phyloP scores from a whole-genome alignment of 1,139 yeast genomes.

The Taphrina sp. region DNA sequence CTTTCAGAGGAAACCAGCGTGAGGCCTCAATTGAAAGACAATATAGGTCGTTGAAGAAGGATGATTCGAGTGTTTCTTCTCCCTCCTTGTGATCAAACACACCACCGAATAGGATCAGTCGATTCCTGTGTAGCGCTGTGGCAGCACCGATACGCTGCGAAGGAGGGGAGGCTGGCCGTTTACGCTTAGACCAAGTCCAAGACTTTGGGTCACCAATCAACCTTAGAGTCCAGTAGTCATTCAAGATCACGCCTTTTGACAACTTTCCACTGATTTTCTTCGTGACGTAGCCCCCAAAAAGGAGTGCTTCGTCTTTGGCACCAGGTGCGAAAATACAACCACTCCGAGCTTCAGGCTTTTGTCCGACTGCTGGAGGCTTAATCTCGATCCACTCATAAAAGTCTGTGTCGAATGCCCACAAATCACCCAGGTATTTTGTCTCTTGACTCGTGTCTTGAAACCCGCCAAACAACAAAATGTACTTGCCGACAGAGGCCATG shows the following conservation, averaged over 20 bases:
- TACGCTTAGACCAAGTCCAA: constrained; percentile 82
- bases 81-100: constrained; percentile 94
- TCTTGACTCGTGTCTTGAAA: constrained; percentile 84
- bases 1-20: constrained; percentile 76
- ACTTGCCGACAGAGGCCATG: constrained; percentile 88
- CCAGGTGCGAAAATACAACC: constrained; percentile 87
- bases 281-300: constrained; percentile 93
- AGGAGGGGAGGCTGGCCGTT: constrained; percentile 75
- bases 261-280: constrained; percentile 85
- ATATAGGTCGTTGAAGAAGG: constrained; percentile 74
- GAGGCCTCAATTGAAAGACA: constrained; percentile 83
- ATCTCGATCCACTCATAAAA: constrained; percentile 88
- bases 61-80: constrained; percentile 83
- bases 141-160: constrained; percentile 93
- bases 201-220: constrained; percentile 78
- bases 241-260: constrained; percentile 88
- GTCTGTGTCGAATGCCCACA: constrained; percentile 90
- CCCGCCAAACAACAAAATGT: constrained; percentile 81
- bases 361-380: constrained; percentile 78
- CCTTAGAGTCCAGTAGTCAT: constrained; percentile 82
- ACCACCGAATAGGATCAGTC: constrained; percentile 94
- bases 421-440: constrained; percentile 77
- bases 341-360: constrained; percentile 84
- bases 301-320: constrained; percentile 70
- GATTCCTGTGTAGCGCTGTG: constrained; percentile 81